Conservation (phyloP, 2,329 filamentous ascomycete genomes). For the Beauveria sp. region DNA sequence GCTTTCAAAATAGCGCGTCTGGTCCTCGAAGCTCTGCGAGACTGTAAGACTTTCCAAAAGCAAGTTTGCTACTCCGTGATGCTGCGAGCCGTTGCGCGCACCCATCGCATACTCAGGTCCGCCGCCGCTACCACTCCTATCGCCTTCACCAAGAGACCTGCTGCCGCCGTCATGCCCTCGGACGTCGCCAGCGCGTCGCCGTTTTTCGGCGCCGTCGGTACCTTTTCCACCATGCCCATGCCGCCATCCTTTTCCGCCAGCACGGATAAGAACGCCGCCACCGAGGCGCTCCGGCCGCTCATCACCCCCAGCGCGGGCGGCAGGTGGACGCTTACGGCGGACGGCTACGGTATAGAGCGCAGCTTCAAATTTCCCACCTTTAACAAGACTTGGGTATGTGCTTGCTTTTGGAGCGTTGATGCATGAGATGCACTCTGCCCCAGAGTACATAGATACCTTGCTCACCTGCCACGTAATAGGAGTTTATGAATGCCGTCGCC, state of each 20-base stretch:
- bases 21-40: background rate
- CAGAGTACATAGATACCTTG: background rate
- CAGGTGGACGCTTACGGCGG: constrained; percentile 43
- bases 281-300: constrained; percentile 30
- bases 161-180: constrained; percentile 4
- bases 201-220: background rate
- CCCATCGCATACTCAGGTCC: background rate
- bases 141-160: background rate
- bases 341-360: constrained; percentile 50
- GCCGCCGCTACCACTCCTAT: background rate
- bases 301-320: constrained; percentile 28
- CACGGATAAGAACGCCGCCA: constrained; percentile 32
- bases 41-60: background rate
- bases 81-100: background rate
- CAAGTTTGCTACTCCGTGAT: background rate
- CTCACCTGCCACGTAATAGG: constrained; percentile 31
- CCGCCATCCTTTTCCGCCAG: constrained; percentile 37
- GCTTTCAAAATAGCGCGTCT: background rate
- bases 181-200: constrained; percentile 5
- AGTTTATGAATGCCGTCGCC: constrained; percentile 68
- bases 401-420: background rate
- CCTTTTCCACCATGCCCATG: constrained; percentile 18
- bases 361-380: constrained; percentile 59
- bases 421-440: background rate
- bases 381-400: constrained; percentile 55